phyloP scores from a whole-genome alignment of 1,139 yeast genomes.

The Sugiyamaella castrensis region DNA sequence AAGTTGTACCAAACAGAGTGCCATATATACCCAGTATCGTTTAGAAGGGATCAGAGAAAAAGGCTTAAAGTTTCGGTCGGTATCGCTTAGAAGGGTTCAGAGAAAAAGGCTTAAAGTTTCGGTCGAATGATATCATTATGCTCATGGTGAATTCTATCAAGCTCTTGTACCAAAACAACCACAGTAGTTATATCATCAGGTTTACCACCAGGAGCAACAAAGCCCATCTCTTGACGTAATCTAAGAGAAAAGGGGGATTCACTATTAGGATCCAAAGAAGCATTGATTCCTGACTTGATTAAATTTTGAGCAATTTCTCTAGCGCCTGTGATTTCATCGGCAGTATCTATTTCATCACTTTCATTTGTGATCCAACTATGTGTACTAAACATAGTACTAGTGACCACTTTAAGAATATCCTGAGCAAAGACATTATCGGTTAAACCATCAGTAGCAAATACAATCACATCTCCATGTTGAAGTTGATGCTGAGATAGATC shows the following conservation, averaged over 20 bases:
- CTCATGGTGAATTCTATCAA: neutral
- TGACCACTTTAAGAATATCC: conserved; percentile 57
- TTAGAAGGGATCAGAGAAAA: no score
- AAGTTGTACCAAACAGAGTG: no score
- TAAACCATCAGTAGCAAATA: conserved; percentile 93
- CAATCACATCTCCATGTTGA: conserved; percentile 64
- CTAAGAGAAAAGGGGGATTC: conserved; percentile 90
- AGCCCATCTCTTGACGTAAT: conserved; percentile 49
- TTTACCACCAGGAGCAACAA: conserved; percentile 87
- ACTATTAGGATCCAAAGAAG: conserved; percentile 68
- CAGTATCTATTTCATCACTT: conserved; percentile 19
- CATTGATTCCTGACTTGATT: conserved; percentile 63
- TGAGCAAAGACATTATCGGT: conserved; percentile 76
- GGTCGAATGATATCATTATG: no score
- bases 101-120: no score
- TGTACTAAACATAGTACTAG: conserved; percentile 29
- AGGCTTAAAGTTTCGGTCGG: no score
- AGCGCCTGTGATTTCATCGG: conserved; percentile 29
- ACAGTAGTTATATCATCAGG: conserved; percentile 91
- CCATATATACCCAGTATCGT: no score
- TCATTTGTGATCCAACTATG: conserved; percentile 19
- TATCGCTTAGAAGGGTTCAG: no score
- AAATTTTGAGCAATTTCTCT: conserved; percentile 52
- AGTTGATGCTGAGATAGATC: conserved; percentile 38
- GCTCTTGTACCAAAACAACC: conserved; percentile 44